Conservation (phyloP, 2,329 filamentous ascomycete genomes). For the Aspergillus felis region DNA sequence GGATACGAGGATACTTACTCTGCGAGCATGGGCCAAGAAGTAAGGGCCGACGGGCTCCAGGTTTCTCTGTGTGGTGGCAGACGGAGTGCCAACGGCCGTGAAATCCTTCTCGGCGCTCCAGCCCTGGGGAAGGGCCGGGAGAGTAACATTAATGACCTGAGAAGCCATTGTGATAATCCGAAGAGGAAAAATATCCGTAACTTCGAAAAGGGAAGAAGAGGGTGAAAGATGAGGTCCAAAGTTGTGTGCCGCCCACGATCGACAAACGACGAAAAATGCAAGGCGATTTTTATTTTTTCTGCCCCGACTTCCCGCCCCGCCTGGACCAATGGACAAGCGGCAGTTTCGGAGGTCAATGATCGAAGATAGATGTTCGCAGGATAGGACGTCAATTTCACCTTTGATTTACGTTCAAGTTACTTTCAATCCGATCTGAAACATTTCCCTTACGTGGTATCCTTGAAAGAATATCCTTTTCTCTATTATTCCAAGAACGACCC, state of each 20-base stretch:
- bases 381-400: not conserved
- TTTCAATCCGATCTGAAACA: not conserved
- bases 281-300: constrained; percentile 36
- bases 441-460: not conserved
- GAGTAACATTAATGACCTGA: constrained; percentile 43
- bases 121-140: constrained; percentile 72
- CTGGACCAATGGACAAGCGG: constrained; percentile 23
- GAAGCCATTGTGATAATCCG: constrained; percentile 57
- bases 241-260: constrained; percentile 12
- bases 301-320: constrained; percentile 23
- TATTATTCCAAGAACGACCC: not conserved
- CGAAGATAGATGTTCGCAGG: not conserved
- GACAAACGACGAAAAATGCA: constrained; percentile 10
- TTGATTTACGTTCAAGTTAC: not conserved
- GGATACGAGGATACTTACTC: constrained; percentile 41
- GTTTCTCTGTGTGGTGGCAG: constrained; percentile 73
- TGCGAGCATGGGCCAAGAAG: constrained; percentile 94
- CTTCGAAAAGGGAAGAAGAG: constrained; percentile 2
- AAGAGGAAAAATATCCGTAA: constrained; percentile 1
- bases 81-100: constrained; percentile 75
- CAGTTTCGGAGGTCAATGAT: constrained; percentile 22
- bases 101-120: constrained; percentile 89
- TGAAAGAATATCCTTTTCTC: not conserved
- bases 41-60: constrained; percentile 96
- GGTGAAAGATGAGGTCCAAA: constrained; percentile 2